Conservation (phyloP, 208 protist species). For the Trichomonas vaginalis region DNA sequence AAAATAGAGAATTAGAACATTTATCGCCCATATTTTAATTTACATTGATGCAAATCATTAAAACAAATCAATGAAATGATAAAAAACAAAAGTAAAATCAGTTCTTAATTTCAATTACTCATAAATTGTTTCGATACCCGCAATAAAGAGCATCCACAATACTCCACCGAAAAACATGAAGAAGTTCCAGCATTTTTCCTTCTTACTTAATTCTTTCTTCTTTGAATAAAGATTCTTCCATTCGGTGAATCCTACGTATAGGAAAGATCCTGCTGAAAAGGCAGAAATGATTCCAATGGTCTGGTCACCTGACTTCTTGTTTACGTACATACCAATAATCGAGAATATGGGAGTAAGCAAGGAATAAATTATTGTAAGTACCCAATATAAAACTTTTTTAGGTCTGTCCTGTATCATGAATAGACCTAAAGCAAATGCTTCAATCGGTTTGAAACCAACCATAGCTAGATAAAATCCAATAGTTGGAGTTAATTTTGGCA, state of each 20-base stretch:
- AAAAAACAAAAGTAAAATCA: too few relatives aligned
- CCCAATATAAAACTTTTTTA: not conserved
- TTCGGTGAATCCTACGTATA: not conserved
- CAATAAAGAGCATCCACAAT: not conserved
- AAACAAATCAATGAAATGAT: too few relatives aligned
- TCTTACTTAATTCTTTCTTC: not conserved
- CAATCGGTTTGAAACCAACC: not conserved
- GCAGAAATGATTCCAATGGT: not conserved
- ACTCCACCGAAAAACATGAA: not conserved
- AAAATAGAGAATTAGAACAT: too few relatives aligned
- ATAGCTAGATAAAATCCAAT: not conserved
- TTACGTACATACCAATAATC: not conserved
- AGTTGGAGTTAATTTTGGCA: not conserved
- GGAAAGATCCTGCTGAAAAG: not conserved
- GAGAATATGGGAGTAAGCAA: not conserved
- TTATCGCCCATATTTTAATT: too few relatives aligned
- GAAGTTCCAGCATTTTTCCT: not conserved
- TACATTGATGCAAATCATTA: too few relatives aligned
- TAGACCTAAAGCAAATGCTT: not conserved
- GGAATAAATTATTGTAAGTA: not conserved
- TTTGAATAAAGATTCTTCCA: not conserved
- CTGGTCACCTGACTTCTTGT: too few relatives aligned
- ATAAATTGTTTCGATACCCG: not conserved
- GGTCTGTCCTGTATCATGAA: not conserved
- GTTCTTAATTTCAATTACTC: too few relatives aligned